Conservation (phyloP, 371 early-diverging fungal genomes). For the Conidiobolus coronatus region DNA sequence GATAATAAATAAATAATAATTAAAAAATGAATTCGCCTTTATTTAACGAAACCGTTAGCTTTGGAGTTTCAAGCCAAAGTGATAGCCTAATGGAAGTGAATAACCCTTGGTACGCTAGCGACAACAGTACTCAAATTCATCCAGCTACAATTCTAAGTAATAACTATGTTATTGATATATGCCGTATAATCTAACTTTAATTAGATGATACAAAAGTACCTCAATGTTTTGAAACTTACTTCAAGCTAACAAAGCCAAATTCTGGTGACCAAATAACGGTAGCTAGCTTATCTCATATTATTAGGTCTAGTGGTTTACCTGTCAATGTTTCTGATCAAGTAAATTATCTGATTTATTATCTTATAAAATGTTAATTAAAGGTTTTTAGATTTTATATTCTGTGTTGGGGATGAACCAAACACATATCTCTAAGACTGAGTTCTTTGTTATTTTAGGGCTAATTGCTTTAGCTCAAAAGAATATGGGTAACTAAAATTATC, state of each 20-base stretch:
- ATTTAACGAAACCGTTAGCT: too few species aligned
- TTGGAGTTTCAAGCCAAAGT: too few species aligned
- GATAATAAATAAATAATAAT: too few species aligned
- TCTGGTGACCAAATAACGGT: slow-evolving; percentile 21
- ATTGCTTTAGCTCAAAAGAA: slow-evolving; percentile 51
- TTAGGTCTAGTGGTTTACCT: slow-evolving; percentile 22
- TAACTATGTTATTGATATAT: background rate
- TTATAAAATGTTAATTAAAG: background rate
- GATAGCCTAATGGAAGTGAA: too few species aligned
- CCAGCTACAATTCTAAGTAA: background rate
- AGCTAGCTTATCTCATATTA: slow-evolving; percentile 20
- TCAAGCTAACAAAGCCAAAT: slow-evolving; percentile 19
- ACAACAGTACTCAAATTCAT: background rate
- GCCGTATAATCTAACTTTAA: background rate
- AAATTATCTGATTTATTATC: slow-evolving; percentile 6
- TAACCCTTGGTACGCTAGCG: background rate
- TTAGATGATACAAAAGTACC: background rate
- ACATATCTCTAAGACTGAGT: slow-evolving; percentile 16
- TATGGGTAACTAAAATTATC: slow-evolving; percentile 18
- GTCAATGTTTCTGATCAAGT: slow-evolving; percentile 26
- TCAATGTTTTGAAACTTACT: slow-evolving; percentile 14
- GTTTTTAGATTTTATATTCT: slow-evolving; percentile 10
- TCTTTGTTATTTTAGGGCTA: slow-evolving; percentile 40
- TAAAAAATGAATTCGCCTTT: too few species aligned
- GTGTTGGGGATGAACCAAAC: slow-evolving; percentile 21